Conservation (phyloP, 2,329 filamentous ascomycete genomes). For the Ploettnerulaceae sp. region DNA sequence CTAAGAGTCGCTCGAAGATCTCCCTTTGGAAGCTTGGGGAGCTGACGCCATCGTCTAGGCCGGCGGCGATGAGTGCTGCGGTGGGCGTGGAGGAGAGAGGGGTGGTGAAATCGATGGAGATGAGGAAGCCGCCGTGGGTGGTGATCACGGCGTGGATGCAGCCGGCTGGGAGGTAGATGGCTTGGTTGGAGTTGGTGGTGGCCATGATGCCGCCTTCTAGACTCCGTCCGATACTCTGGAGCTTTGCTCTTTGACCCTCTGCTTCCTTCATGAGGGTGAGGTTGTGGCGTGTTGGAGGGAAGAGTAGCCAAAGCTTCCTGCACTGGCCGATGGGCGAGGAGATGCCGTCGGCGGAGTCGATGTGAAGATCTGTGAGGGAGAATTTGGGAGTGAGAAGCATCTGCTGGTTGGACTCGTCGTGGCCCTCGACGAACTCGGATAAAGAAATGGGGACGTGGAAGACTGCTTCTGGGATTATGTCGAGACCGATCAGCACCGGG, state of each 20-base stretch:
- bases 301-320: constrained; percentile 16
- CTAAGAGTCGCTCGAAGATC: background rate
- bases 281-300: constrained; percentile 17
- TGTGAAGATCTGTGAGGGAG: constrained; percentile 13
- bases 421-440: constrained; percentile 6
- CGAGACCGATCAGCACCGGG: constrained; percentile 4
- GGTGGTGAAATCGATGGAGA: constrained; percentile 15
- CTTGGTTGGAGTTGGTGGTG: constrained; percentile 11
- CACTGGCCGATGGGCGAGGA: constrained; percentile 11
- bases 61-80: background rate
- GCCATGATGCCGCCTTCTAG: constrained; percentile 17
- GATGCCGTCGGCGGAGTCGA: constrained; percentile 13
- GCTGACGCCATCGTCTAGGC: background rate
- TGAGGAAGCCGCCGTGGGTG: constrained; percentile 13
- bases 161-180: constrained; percentile 16
- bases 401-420: constrained; percentile 8
- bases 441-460: constrained; percentile 4
- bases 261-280: constrained; percentile 8
- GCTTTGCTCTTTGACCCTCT: constrained; percentile 8
- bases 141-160: constrained; percentile 18
- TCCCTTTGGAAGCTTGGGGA: background rate
- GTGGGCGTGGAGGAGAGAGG: constrained; percentile 7
- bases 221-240: constrained; percentile 6
- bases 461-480: background rate
- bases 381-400: constrained; percentile 16